Base-by-base conservation (phyloP, 108 stramenopile genomes). In the Cafeteria roenbergensis region DNA sequence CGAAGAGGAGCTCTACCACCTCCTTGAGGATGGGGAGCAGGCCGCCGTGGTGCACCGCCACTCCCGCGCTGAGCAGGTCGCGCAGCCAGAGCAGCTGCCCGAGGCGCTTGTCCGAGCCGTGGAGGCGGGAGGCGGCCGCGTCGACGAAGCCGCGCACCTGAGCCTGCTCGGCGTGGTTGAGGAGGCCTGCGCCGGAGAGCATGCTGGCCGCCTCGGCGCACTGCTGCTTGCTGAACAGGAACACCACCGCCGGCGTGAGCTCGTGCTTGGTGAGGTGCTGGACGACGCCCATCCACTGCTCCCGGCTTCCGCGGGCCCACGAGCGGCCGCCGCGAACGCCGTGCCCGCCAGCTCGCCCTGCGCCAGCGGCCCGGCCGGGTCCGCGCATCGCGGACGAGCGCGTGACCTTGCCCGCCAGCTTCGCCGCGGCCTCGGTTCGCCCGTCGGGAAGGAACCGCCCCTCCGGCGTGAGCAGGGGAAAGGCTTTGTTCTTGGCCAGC, bases 11-110 rank as follows among this genome's bases (percentile, higher is more conserved):
- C 77, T 95, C 94, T 36, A 91, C 90, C 67, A 66, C 77, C 64
- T 99, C 97, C 71, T 96, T 95, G 38, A 99, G 73, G 24, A 97
- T 88, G 4, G 96, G 96, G 31, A 97, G 78, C 27, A 99, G 72
- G 2, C 97, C 97, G n/a, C 92, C 92, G 65, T 97, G 95, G 66
- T 95, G 93, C 64, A 94, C 84, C 14, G 92, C 97, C 57, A 96
- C 85, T 25, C 97, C 97, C n/a, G 88, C 69, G 68, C 79, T 77
- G 0, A 89, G 80, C 88, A 93, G 86, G 37, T 87, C 85, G 55
- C 79, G 78, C 9, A 91, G 83, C 54, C 74, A 75, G 0, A 85
- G 42, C 30, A 94, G 92, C 65, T 98, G 97, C 2, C 94, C 94
- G 22, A 98, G 81, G n/a, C 68, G 64, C 30, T 81, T 63, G 67